phyloP scores from a whole-genome alignment of 208 protist species.

The Leishmania martiniquensis region DNA sequence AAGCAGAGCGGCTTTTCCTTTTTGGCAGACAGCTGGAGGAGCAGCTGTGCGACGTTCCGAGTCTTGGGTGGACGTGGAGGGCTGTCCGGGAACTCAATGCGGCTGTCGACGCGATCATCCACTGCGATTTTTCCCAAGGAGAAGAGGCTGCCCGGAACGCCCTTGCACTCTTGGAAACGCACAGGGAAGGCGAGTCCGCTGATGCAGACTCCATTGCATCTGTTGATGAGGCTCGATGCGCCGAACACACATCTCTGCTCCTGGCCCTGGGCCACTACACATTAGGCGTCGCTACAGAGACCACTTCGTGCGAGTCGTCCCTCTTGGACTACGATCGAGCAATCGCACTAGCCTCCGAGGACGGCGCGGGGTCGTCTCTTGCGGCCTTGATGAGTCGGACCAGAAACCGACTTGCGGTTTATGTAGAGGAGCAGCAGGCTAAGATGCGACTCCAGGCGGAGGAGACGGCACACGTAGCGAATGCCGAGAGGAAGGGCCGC shows the following conservation, averaged over 20 bases:
- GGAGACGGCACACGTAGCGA: conserved; percentile 10
- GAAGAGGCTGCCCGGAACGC: conserved; percentile 18
- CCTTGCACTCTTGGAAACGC: conserved; percentile 7
- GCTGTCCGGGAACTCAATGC: conserved; percentile 16
- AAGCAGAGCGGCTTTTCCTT: conserved; percentile 11
- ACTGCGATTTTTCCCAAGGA: conserved; percentile 24
- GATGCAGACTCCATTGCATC: background rate
- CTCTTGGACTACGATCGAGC: conserved; percentile 24
- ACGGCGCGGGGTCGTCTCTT: background rate
- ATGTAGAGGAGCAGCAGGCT: conserved; percentile 22
- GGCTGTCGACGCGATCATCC: conserved; percentile 24
- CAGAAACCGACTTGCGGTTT: conserved; percentile 9
- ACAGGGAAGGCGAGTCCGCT: background rate
- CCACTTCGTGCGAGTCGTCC: conserved; percentile 20
- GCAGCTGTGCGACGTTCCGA: background rate
- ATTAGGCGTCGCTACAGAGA: conserved; percentile 17
- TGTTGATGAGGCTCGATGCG: background rate
- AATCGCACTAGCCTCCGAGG: conserved; percentile 1
- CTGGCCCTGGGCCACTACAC: conserved; percentile 23
- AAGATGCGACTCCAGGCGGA: conserved; percentile 10
- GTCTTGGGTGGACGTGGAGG: conserved; percentile 17
- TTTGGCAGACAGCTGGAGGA: conserved; percentile 15
- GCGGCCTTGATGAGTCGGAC: conserved; percentile 19
- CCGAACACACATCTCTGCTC: conserved; percentile 7
- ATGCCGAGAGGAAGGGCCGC: conserved; percentile 14